Conservation (phyloP, 768 basidiomycete species). For the Boletus fagicola region DNA sequence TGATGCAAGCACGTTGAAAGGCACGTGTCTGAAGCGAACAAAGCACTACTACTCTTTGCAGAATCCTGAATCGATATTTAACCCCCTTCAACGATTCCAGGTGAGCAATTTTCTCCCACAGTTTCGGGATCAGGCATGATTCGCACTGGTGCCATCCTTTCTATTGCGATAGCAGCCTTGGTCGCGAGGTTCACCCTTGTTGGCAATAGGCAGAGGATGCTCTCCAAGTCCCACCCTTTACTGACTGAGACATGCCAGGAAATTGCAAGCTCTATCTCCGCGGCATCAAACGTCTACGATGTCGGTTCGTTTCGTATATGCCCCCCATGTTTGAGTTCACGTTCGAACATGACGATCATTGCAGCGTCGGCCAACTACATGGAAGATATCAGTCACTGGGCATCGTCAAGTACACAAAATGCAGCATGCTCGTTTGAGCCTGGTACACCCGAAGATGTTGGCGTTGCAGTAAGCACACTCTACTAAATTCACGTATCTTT, state of each 20-base stretch:
- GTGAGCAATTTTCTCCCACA: not conserved
- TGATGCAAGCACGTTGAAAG: no score
- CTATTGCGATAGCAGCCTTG: not conserved
- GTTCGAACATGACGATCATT: not conserved
- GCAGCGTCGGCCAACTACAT: slow-evolving; percentile 31
- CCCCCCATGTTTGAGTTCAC: no score
- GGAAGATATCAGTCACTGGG: slow-evolving; percentile 51
- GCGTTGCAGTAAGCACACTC: slow-evolving; percentile 38
- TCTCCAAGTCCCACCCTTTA: not conserved
- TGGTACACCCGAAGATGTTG: slow-evolving; percentile 50
- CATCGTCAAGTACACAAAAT: slow-evolving; percentile 43
- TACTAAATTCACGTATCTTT: no score
- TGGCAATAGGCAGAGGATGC: not conserved
- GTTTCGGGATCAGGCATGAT: not conserved
- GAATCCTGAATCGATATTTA: no score
- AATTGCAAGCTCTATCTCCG: slow-evolving; percentile 1
- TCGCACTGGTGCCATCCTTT: not conserved
- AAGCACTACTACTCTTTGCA: no score
- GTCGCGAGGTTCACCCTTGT: not conserved
- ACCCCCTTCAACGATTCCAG: not conserved
- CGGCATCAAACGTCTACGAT: not conserved
- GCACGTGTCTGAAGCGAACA: no score
- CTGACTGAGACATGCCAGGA: not conserved
- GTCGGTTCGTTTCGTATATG: not conserved
- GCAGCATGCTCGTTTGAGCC: slow-evolving; percentile 59